A percentile compares a stretch with the other conserved stretches of the same genome.
These are phyloP conservation scores for Chernovozyma sophiae-reginae DNA, from an alignment of 1,139 yeast genomes.

Conservation along the genomic window DNA sequence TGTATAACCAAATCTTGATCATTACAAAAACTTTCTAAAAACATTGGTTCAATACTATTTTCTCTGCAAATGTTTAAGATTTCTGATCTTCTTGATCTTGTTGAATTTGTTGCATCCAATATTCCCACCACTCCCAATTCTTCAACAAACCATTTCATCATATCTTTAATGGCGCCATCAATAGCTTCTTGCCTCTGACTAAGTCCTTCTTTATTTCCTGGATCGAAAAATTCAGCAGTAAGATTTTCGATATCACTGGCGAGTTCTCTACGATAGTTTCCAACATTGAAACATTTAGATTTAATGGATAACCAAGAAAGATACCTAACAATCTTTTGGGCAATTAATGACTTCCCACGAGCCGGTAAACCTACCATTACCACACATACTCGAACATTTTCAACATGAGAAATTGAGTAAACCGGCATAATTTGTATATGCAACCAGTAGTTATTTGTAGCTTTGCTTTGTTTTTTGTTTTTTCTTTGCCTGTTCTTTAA, in stretches of 20 bases:
- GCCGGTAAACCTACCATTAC: slow-evolving; percentile 75
- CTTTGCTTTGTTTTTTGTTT: too few species aligned
- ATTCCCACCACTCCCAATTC: slow-evolving; percentile 88
- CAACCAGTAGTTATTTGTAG: too few species aligned
- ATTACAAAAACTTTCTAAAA: slow-evolving; percentile 88
- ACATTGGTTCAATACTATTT: slow-evolving; percentile 79
- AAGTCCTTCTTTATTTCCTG: slow-evolving; percentile 59
- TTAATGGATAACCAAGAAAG: slow-evolving; percentile 87
- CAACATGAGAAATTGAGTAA: slow-evolving; percentile 68
- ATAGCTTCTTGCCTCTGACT: slow-evolving; percentile 67
- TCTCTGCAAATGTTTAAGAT: slow-evolving; percentile 61
- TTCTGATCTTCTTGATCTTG: slow-evolving; percentile 65
- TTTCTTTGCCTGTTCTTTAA: too few species aligned
- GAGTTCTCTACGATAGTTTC: slow-evolving; percentile 67
- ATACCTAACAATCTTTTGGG: slow-evolving; percentile 82
- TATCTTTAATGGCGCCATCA: slow-evolving; percentile 68
- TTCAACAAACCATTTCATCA: slow-evolving; percentile 81
- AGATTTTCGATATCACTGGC: slow-evolving; percentile 38
- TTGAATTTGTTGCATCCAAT: slow-evolving; percentile 79
- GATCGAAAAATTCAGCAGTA: slow-evolving; percentile 74
- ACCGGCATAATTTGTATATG: too few species aligned
- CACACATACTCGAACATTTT: slow-evolving; percentile 68
- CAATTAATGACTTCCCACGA: slow-evolving; percentile 73
- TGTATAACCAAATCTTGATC: slow-evolving; percentile 73
- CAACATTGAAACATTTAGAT: slow-evolving; percentile 87